Conservation (phyloP, 371 early-diverging fungal species). For the Capniomyces stellatus region DNA sequence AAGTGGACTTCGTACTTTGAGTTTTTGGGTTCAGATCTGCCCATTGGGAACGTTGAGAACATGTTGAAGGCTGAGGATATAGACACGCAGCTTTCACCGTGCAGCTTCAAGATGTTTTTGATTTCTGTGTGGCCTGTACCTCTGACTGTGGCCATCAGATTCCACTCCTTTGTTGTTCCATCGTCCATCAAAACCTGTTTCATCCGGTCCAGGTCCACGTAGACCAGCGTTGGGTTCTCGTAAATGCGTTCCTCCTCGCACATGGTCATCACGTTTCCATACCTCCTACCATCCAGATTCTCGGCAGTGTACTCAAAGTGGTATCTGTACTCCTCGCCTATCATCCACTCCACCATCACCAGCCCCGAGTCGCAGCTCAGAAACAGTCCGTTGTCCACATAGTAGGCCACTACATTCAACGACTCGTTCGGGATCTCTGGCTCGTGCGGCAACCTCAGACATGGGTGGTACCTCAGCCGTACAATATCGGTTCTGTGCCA, state of each 20-base stretch:
- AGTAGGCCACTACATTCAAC: conserved; percentile 9
- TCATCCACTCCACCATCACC: conserved; percentile 32
- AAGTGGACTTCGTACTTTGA: neutral
- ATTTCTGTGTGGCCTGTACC: neutral
- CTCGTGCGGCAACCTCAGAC: conserved; percentile 34
- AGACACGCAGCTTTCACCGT: neutral
- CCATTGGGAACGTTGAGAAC: neutral
- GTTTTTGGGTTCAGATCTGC: neutral
- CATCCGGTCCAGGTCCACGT: neutral
- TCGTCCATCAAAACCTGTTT: neutral
- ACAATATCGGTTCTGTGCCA: conserved; percentile 42
- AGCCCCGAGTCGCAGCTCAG: conserved; percentile 30
- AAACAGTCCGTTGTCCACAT: conserved; percentile 20
- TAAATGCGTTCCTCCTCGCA: neutral
- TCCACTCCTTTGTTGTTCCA: neutral
- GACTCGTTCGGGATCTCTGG: conserved; percentile 1
- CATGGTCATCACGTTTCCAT: conserved; percentile 3
- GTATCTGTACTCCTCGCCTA: conserved; percentile 28
- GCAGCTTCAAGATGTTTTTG: neutral
- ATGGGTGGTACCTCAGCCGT: conserved; percentile 42
- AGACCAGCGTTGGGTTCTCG: neutral
- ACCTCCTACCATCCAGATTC: conserved; percentile 15
- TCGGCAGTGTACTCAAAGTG: conserved; percentile 33
- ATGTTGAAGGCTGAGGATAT: neutral
- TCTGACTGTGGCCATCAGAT: neutral